phyloP scores from a whole-genome alignment of 495 filamentous ascomycete genomes.

The Penicillium flavigenum region DNA sequence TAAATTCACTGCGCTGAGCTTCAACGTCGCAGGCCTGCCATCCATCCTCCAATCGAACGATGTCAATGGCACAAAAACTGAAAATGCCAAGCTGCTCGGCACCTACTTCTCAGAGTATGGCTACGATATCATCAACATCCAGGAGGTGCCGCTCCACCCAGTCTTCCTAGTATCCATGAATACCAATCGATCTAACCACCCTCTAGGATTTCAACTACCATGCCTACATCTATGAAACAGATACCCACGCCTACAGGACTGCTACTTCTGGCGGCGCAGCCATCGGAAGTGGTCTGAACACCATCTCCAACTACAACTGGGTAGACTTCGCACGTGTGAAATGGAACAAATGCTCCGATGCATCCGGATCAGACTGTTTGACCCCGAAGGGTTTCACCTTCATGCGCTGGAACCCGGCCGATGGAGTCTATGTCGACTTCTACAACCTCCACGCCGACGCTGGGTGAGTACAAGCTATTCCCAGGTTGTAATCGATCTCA shows the following conservation, averaged over 20 bases:
- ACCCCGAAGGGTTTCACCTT: slow-evolving; percentile 66
- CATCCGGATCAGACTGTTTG: slow-evolving; percentile 55
- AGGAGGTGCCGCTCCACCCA: slow-evolving; percentile 44
- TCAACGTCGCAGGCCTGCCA: slow-evolving; percentile 63
- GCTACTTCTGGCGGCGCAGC: slow-evolving; percentile 59
- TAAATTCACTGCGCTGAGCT: slow-evolving; percentile 52
- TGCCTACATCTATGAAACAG: slow-evolving; percentile 53
- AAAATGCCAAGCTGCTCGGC: slow-evolving; percentile 50
- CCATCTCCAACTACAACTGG: slow-evolving; percentile 55
- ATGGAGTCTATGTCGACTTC: slow-evolving; percentile 53
- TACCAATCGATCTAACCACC: neutral
- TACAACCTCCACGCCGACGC: slow-evolving; percentile 66
- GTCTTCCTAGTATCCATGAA: neutral
- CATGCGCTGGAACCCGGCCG: slow-evolving; percentile 51
- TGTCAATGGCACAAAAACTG: slow-evolving; percentile 53
- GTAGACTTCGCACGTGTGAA: slow-evolving; percentile 54
- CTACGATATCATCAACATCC: slow-evolving; percentile 60
- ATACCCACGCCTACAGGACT: slow-evolving; percentile 57
- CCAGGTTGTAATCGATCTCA: neutral
- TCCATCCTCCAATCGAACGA: slow-evolving; percentile 51
- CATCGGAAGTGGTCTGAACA: slow-evolving; percentile 62
- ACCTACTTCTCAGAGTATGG: slow-evolving; percentile 48
- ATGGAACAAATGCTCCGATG: slow-evolving; percentile 57
- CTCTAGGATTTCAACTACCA: slow-evolving; percentile 63
- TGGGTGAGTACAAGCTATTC: slow-evolving; percentile 31